Evolutionary conservation across 352 stramenopile species (phyloP), one percentile per base, ranked within the genome.

Genomic region (Phytophthora crassamura): DNA sequence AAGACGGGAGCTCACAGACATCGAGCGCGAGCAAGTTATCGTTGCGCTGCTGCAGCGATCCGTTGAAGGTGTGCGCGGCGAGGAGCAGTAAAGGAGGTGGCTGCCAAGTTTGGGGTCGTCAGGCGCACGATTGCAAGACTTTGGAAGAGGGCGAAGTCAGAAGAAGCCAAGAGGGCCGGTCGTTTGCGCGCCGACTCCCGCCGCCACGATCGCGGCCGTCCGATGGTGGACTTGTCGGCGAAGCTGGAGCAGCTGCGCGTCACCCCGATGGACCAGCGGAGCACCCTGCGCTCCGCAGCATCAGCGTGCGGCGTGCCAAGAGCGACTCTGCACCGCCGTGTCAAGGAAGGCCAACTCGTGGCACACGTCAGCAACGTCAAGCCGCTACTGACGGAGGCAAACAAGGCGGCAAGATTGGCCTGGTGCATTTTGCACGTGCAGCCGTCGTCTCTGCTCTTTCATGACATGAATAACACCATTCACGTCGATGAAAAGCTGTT

Each of bases 321-420:
- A 48, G 33, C 57, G 8, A 58, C 38, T 12, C 25, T 65, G 1
- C n/a, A 50, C 14, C 28, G 47, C 5, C 45, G 36, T 28, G 35
- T 65, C 9, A 39, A 54, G 12, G 30, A 5, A 22, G 38, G 47
- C 0, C 25, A 58, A 33, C 41, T 58, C 16, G 36, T 58, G 8
- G 36, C 35, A 14, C 57, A 52, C 25, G 41, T 48, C 9, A 65
- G 40, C 32, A 50, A 46, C 30, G 47, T 51, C 36, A 65, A 65
- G 47, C 57, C 57, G 28, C 28, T 65, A 15, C 39, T 58, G n/a
- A 65, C 57, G 14, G 57, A 65, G 14, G 38, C 5, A 3, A 65
- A 65, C 57, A 65, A 58, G 28, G 32, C 7, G 7, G 30, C 28
- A 9, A 35, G 46, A 39, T 28, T 65, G 46, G 25, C 35, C 16